A percentile compares a stretch with the other conserved stretches of the same genome.
phyloP scores from a whole-genome alignment of 768 basidiomycete species.

The Russula dissimulans region DNA sequence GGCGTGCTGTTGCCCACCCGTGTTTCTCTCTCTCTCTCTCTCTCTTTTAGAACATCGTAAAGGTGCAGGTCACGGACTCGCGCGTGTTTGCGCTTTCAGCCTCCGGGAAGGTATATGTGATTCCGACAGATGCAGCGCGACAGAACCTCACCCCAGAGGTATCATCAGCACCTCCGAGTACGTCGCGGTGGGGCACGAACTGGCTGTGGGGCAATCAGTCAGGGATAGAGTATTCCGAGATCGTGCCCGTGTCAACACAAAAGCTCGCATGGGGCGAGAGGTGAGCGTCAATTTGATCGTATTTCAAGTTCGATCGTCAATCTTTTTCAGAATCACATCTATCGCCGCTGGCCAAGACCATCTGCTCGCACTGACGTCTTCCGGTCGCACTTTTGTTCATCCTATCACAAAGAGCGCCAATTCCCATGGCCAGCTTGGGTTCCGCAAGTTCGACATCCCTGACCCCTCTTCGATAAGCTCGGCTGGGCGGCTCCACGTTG shows the following conservation, averaged over 20 bases:
- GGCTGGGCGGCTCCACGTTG: slow-evolving; percentile 34
- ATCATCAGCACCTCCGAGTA: slow-evolving; percentile 34
- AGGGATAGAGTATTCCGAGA: slow-evolving; percentile 47
- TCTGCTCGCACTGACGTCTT: slow-evolving; percentile 60
- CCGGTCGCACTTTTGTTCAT: slow-evolving; percentile 69
- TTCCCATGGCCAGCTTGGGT: slow-evolving; percentile 73
- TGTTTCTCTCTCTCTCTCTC: not conserved
- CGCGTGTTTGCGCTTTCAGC: slow-evolving; percentile 72
- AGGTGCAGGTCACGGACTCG: slow-evolving; percentile 48
- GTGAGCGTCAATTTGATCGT: slow-evolving; percentile 29
- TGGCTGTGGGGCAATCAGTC: slow-evolving; percentile 50
- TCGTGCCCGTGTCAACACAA: slow-evolving; percentile 49
- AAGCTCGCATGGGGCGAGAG: slow-evolving; percentile 56
- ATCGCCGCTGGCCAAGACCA: slow-evolving; percentile 69
- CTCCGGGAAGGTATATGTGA: slow-evolving; percentile 64
- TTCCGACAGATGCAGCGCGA: slow-evolving; percentile 42
- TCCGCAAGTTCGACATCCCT: slow-evolving; percentile 50
- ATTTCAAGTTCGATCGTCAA: not conserved
- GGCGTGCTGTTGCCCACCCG: no score
- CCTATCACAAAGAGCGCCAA: slow-evolving; percentile 72
- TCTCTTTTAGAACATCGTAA: slow-evolving; percentile 52
- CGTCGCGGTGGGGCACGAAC: slow-evolving; percentile 52
- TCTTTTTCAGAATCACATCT: slow-evolving; percentile 47
- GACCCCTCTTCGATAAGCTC: slow-evolving; percentile 26
- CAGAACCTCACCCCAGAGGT: slow-evolving; percentile 35